Evolutionary conservation across 2,329 filamentous ascomycete species (phyloP).

Genomic region (Zalaria sp.): DNA sequence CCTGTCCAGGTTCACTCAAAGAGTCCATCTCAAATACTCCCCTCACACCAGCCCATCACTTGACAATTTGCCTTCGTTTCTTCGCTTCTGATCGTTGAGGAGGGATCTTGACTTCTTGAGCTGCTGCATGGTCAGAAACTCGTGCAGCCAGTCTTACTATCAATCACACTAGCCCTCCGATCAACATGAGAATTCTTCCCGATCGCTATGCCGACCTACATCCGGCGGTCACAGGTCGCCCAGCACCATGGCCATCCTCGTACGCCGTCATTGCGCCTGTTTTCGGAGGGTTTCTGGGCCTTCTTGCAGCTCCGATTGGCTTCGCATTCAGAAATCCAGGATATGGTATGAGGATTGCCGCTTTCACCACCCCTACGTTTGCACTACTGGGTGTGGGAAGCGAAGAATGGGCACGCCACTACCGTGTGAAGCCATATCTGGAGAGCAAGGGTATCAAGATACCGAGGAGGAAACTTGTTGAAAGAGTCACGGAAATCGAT

Average conservation of each 20-base stretch:
- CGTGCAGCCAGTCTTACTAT: too few species aligned
- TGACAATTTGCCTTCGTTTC: too few species aligned
- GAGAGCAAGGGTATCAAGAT: conserved; percentile 5
- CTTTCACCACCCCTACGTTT: not conserved
- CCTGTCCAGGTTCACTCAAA: too few species aligned
- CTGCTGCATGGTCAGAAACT: too few species aligned
- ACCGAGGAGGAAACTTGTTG: conserved; percentile 4
- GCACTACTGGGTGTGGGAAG: not conserved
- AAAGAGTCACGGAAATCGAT: conserved; percentile 5
- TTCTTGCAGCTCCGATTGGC: not conserved
- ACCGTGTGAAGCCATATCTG: conserved; percentile 4
- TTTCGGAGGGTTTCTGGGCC: conserved; percentile 3
- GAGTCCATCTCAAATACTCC: too few species aligned
- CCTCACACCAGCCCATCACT: too few species aligned
- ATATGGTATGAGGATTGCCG: not conserved
- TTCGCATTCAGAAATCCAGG: not conserved
- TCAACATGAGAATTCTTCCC: conserved; percentile 7
- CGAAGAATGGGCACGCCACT: not conserved
- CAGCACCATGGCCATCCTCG: conserved; percentile 2
- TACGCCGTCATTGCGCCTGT: conserved; percentile 1
- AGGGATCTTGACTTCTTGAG: too few species aligned
- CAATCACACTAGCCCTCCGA: too few species aligned
- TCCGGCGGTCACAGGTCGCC: conserved; percentile 1
- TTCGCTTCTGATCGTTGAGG: too few species aligned
- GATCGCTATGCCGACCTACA: conserved; percentile 5